Evolutionary conservation across 192 early-diverging fungal species (phyloP).

Genomic region (Cetraspora pellucida): DNA sequence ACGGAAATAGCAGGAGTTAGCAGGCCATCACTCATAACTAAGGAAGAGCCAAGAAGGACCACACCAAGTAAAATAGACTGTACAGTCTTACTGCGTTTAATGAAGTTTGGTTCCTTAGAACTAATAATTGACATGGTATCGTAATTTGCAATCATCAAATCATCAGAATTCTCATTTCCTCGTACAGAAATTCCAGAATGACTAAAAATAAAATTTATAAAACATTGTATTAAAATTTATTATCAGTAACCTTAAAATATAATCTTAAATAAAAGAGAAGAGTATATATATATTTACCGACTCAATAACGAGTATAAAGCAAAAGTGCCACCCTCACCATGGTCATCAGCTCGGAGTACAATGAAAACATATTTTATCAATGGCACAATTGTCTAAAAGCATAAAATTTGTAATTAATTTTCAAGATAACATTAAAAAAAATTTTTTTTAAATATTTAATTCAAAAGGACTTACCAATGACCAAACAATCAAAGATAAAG

Average conservation of each 20-base stretch:
- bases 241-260: not conserved
- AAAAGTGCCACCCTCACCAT: constrained; percentile 63
- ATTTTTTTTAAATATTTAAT: not conserved
- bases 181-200: constrained; percentile 6
- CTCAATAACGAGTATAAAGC: constrained; percentile 54
- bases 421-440: not conserved
- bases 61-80: not conserved
- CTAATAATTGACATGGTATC: constrained; percentile 6
- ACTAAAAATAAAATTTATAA: not conserved
- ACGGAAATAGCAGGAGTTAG: constrained; percentile 27
- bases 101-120: constrained; percentile 2
- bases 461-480: constrained; percentile 9
- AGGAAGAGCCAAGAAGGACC: constrained; percentile 7
- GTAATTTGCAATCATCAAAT: not conserved
- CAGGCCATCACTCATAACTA: constrained; percentile 18
- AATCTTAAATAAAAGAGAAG: not conserved
- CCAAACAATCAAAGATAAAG: constrained; percentile 12
- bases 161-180: not conserved
- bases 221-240: not conserved
- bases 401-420: constrained; percentile 28
- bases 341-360: constrained; percentile 54
- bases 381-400: constrained; percentile 35
- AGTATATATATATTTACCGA: constrained; percentile 3
- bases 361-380: constrained; percentile 30
- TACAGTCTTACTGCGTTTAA: not conserved